Base-by-base conservation (phyloP, 495 filamentous ascomycete species). In the Annulohypoxylon moriforme region DNA sequence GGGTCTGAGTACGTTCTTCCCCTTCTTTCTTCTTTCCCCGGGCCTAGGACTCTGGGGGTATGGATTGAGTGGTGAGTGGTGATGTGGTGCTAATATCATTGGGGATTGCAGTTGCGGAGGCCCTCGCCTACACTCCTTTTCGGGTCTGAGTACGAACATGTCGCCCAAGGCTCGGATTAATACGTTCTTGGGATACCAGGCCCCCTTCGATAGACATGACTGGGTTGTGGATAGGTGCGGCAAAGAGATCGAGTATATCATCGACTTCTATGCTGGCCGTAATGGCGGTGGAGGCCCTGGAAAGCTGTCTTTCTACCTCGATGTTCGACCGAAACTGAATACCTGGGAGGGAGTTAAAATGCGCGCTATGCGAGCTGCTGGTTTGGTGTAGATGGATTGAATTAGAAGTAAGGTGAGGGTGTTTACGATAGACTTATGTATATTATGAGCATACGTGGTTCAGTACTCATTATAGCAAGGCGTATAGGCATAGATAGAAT, bases 221-320 rank as follows among this genome's bases (percentile, higher is more conserved):
- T 98, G 96, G 96, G 91, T 97, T 14, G 90, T 99, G 9, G 94
- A 98, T 79, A 84, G 96, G 64, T 98, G 96, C 71, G 95, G 94
- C n/a, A 91, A 88, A 71, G 85, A 85, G 72, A 81, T 99, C 42
- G 96, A 98, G 76, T 99, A 99, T 77, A 89, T 99, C 25, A 99
- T 99, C 80, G 96, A 99, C 81, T 99, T 98, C 78, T 99, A 99
- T 78, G 88, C 91, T 31, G 96, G 96, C 0, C 92, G 90, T 71
- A 83, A 86, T 53, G 80, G 82, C 27, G 76, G 75, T 29, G 88
- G 85, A 50, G 81, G 79, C 34, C 87, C 85, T 53, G 83, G 81
- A 0, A 91, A 90, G 69, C 79, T 98, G 68, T 97, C 90, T 69
- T 99, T 99, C 79, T 98, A 93, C 79, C 80, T 99, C 64, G 96